A percentile compares a stretch with the other conserved stretches of the same genome.
Evolutionary conservation across 768 basidiomycete species (phyloP).

Genomic region (Leccinum boreale): DNA sequence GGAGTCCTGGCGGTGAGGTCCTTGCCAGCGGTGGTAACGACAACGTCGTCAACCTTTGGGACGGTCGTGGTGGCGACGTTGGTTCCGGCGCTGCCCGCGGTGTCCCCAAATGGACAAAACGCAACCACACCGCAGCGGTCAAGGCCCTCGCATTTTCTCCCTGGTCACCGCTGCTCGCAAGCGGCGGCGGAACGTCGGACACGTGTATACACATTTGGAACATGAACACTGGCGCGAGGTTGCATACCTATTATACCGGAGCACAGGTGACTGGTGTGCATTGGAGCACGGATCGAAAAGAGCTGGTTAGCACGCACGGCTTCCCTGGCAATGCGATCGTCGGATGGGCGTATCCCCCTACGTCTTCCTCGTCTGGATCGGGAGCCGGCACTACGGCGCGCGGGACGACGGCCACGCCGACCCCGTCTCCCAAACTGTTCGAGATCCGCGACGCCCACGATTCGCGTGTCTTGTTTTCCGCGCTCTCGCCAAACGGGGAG

Average conservation of each 20-base stretch:
- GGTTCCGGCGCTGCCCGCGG: constrained; percentile 42
- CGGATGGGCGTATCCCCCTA: constrained; percentile 76
- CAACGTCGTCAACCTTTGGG: constrained; percentile 98
- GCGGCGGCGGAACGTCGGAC: constrained; percentile 94
- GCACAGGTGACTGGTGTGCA: constrained; percentile 91
- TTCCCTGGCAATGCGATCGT: constrained; percentile 86
- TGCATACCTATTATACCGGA: constrained; percentile 82
- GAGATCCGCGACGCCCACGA: constrained; percentile 92
- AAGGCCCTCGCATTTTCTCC: constrained; percentile 96
- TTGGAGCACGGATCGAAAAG: constrained; percentile 85
- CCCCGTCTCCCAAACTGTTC: constrained; percentile 21
- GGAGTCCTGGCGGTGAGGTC: constrained; percentile 84
- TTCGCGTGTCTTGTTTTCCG: constrained; percentile 81
- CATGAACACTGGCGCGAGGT: constrained; percentile 84
- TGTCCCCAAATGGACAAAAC: constrained; percentile 84
- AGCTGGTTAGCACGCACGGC: constrained; percentile 90
- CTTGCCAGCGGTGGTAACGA: constrained; percentile 96
- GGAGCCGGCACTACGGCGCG: constrained; percentile 22
- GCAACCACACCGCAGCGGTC: constrained; percentile 87
- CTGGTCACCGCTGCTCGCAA: constrained; percentile 88
- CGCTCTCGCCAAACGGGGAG: constrained; percentile 84
- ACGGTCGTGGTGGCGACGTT: constrained; percentile 69
- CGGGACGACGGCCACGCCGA: constrained; percentile 14
- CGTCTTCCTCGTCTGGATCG: constrained; percentile 10
- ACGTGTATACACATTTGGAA: constrained; percentile 91